Evolutionary conservation across 2,329 filamentous ascomycete genomes (phyloP).

Genomic region (Colletotrichum viniferum): DNA sequence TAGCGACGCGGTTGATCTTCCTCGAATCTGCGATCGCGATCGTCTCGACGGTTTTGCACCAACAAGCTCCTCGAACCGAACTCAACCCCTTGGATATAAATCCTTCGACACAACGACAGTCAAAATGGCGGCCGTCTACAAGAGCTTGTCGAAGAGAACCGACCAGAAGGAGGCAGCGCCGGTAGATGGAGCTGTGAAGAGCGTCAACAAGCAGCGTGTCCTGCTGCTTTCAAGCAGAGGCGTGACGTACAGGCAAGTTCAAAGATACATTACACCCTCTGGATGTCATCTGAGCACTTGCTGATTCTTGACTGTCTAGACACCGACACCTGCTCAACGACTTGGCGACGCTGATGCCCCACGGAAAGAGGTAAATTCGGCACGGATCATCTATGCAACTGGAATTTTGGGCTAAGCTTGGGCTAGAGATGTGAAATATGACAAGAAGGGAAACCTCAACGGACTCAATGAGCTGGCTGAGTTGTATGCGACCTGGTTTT

Average conservation of each 20-base stretch:
- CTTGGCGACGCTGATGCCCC: constrained; percentile 85
- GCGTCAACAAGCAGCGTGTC: constrained; percentile 73
- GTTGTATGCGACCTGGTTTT: constrained; percentile 58
- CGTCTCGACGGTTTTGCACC: neutral
- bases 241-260: constrained; percentile 78
- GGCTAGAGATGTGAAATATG: constrained; percentile 77
- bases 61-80: neutral
- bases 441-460: constrained; percentile 89
- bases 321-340: constrained; percentile 94
- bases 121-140: constrained; percentile 76
- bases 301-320: constrained; percentile 47
- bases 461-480: constrained; percentile 76
- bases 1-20: neutral
- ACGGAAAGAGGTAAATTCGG: constrained; percentile 71
- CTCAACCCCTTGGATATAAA: neutral
- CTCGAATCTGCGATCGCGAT: neutral
- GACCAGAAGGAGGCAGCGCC: constrained; percentile 53
- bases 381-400: neutral
- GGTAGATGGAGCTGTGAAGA: constrained; percentile 53
- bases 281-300: neutral
- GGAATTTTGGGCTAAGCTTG: neutral
- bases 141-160: constrained; percentile 69
- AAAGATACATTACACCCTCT: neutral
- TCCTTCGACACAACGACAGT: constrained; percentile 18
- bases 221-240: constrained; percentile 92